Conservation (phyloP, 116 monocot species). For the Posidonia oceanica region DNA sequence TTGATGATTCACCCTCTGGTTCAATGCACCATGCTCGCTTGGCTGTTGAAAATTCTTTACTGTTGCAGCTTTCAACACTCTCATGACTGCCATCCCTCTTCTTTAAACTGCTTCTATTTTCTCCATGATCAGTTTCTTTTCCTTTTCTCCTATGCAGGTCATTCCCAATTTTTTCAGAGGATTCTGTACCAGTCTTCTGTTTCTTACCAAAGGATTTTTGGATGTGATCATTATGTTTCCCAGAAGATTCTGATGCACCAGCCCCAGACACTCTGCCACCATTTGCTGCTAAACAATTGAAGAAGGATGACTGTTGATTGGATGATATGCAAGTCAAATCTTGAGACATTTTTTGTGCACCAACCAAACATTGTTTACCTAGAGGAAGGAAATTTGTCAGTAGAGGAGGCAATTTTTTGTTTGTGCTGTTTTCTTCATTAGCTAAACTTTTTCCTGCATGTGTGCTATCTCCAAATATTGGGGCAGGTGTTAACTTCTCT, state of each 20-base stretch:
- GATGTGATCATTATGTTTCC: background rate
- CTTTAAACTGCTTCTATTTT: background rate
- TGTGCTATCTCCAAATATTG: background rate
- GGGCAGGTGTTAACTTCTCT: background rate
- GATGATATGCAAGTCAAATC: background rate
- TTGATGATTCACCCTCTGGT: background rate
- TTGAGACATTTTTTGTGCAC: too few relatives aligned
- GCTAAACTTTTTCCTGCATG: background rate
- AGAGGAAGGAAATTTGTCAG: conserved; percentile 1
- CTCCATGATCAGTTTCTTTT: background rate
- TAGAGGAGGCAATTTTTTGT: background rate
- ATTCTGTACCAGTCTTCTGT: background rate
- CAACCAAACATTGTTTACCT: background rate
- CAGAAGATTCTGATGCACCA: background rate
- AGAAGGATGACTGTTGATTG: background rate
- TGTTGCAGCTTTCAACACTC: conserved; percentile 48
- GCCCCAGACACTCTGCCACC: background rate
- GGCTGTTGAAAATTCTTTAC: conserved; percentile 15
- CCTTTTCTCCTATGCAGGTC: background rate
- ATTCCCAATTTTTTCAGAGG: background rate
- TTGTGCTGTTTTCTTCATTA: background rate
- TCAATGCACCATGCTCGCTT: conserved; percentile 26
- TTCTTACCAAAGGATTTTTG: background rate
- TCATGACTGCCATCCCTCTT: conserved; percentile 22
- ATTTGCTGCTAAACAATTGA: background rate